phyloP scores from a whole-genome alignment of 139 green algal species.

The Chlamydomonas schloesseri region DNA sequence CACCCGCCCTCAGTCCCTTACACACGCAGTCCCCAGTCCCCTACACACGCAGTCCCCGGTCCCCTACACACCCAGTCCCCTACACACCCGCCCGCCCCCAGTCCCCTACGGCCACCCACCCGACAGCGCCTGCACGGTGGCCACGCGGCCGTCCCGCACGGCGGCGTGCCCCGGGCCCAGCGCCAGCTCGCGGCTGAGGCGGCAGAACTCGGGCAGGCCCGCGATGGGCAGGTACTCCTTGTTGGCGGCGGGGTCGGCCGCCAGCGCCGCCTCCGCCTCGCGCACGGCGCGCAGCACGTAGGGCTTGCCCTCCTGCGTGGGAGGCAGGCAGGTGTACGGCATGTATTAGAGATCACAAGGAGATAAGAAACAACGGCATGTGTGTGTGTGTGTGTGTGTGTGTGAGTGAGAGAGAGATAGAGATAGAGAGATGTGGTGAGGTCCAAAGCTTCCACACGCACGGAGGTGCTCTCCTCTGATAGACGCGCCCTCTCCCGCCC shows the following conservation, averaged over 20 bases:
- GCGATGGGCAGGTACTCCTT: slow-evolving; percentile 91
- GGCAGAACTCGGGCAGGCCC: slow-evolving; percentile 81
- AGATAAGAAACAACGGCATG: too few species aligned
- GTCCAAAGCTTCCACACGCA: too few species aligned
- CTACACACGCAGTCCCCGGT: too few species aligned
- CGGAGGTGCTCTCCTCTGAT: too few species aligned
- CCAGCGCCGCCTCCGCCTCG: slow-evolving; percentile 84
- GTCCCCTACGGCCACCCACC: slow-evolving; percentile 40
- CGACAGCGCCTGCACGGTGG: slow-evolving; percentile 82
- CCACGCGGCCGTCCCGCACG: slow-evolving; percentile 63
- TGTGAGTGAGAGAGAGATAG: too few species aligned
- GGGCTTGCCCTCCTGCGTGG: slow-evolving; percentile 82
- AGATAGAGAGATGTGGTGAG: too few species aligned
- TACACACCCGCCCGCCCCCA: background rate
- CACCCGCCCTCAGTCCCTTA: too few species aligned
- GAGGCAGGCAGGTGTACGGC: background rate
- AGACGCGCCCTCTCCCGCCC: background rate
- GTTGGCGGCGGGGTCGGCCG: slow-evolving; percentile 77
- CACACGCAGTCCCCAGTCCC: too few species aligned
- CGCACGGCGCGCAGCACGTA: slow-evolving; percentile 88
- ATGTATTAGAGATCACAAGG: slow-evolving; percentile 35
- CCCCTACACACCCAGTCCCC: background rate
- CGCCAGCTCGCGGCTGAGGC: slow-evolving; percentile 73
- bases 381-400: too few species aligned
- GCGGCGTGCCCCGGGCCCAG: slow-evolving; percentile 70